Base-by-base conservation (phyloP, 345 rosid genomes). In the Jatropha curcas region DNA sequence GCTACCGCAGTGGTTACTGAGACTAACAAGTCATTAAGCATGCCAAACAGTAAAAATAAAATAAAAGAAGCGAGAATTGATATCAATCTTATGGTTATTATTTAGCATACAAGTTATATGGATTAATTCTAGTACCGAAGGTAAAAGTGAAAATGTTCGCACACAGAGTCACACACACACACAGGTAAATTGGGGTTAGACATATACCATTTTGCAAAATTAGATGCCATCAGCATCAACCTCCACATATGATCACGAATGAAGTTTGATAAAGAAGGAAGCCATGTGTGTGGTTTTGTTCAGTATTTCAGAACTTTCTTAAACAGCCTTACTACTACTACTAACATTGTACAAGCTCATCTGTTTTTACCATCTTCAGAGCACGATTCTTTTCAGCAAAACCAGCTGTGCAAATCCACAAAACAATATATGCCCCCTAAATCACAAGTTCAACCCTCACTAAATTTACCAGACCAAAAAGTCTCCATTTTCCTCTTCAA, bases 401-500 rank as follows among this genome's bases (percentile, higher is more conserved):
- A 25, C 0, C 5, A 3, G 35, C 11, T 12, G 25, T 34, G 55
- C 35, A 45, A 25, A 30, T 28, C 19, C 22, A 65, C 30, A 7
- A 68, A 34, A 34, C 48, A 39, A 34, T 52, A 52, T 52, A 52
- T 56, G 52, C 20, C 20, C 37, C 37, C 1, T 35, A 65, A 65
- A 35, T 17, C 31, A 59, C 43, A 2, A 20, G 13, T 63, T 63
- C 70, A 53, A 67, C 27, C 39, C 53, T 34, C 4, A 34, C 60
- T 60, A 46, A 45, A 24, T 30, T 58, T 34, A 31, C 56, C 56
- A 59, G 14, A 35, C 39, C 37, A 76, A 75, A 67, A 86, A 69
- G 25, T 52, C 69, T 19, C 43, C 81, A 37, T 71, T 79, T 22
- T 77, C 79, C 37, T 74, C 73, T 48, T 70, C 71, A 34, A 71